phyloP scores from a whole-genome alignment of 2,329 filamentous ascomycete genomes.

The Neofusicoccum laricinum region DNA sequence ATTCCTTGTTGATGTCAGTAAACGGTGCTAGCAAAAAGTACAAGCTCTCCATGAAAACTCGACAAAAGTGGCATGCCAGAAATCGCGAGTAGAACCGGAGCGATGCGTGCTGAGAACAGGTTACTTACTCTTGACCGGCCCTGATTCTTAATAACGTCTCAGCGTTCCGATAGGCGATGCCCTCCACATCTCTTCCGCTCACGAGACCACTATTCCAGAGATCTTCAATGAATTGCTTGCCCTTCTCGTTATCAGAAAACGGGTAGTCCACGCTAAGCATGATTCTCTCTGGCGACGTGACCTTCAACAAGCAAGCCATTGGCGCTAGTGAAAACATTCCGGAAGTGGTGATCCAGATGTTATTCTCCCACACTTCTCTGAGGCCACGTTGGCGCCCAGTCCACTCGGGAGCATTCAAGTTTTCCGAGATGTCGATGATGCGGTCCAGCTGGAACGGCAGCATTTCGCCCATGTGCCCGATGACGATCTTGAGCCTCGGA shows the following conservation, averaged over 20 bases:
- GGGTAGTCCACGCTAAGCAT: slow-evolving; percentile 41
- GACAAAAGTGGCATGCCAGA: too few relatives aligned
- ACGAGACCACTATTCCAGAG: slow-evolving; percentile 51
- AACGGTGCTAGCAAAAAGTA: not conserved
- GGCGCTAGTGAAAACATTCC: slow-evolving; percentile 46
- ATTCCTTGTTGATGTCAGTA: not conserved
- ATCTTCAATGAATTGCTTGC: slow-evolving; percentile 48
- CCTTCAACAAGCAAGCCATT: slow-evolving; percentile 43
- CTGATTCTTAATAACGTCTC: slow-evolving; percentile 28
- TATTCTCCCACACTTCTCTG: slow-evolving; percentile 39
- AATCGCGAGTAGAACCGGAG: too few relatives aligned
- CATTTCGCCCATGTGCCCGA: slow-evolving; percentile 44
- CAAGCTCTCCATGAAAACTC: not conserved
- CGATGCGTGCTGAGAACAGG: too few relatives aligned
- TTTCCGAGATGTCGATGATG: slow-evolving; percentile 43
- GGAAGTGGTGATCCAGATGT: slow-evolving; percentile 43
- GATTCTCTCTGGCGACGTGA: slow-evolving; percentile 41
- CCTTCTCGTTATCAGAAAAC: slow-evolving; percentile 47
- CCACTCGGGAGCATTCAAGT: slow-evolving; percentile 36
- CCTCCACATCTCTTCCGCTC: slow-evolving; percentile 47
- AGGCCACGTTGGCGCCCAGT: slow-evolving; percentile 25
- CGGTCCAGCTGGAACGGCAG: slow-evolving; percentile 43
- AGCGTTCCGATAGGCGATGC: slow-evolving; percentile 52
- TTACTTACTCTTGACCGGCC: slow-evolving; percentile 10
- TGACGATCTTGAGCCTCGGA: slow-evolving; percentile 42